Evolutionary conservation across 306 rosid genomes (phyloP), one percentile per base, ranked within the genome.

Genomic region (Acmispon strigosus): DNA sequence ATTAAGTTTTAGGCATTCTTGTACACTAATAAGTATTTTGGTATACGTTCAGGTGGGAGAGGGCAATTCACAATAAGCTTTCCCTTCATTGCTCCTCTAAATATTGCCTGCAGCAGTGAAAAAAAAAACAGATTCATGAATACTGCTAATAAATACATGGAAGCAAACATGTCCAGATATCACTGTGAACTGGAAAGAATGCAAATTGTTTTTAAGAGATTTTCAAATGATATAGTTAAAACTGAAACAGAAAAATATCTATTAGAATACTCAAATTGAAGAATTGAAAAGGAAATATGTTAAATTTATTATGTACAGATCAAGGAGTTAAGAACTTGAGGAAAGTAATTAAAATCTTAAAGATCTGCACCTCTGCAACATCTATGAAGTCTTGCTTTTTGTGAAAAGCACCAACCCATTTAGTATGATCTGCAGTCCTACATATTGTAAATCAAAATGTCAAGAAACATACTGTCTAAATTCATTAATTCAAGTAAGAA

Each of bases 1-100:
- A n/a, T n/a, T n/a, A 53, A 49, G 14, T 10, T 29, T 36, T 80
- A 89, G 22, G 86, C 85, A 83, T 86, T 92, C 71, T 83, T 89
- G 86, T 78, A 89, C 10, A 87, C 69, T 82, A 92, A 67, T 72
- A 84, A 96, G 69, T 83, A 92, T 58, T 81, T 89, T 10, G 96
- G 90, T 66, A 87, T 75, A 53, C 80, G 69, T 43, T 89, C 95
- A 0, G 88, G 78, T 0, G 96, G 92, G 69, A 89, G 76, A 2
- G 96, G 98, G 58, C 90, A 89, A 63, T 36, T 69, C 62, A 89
- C 98, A 58, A 92, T 92, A 17, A 92, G 85, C 82, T 92, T 92
- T 48, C 96, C 96, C 37, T 87, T 89, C 96, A 92, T 89, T 4
- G 92, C 95, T 70, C 96, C 95, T 73, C 96, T 86, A 67, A 81